Base-by-base conservation (phyloP, 306 rosid species). In the Cucurbita maxima region DNA sequence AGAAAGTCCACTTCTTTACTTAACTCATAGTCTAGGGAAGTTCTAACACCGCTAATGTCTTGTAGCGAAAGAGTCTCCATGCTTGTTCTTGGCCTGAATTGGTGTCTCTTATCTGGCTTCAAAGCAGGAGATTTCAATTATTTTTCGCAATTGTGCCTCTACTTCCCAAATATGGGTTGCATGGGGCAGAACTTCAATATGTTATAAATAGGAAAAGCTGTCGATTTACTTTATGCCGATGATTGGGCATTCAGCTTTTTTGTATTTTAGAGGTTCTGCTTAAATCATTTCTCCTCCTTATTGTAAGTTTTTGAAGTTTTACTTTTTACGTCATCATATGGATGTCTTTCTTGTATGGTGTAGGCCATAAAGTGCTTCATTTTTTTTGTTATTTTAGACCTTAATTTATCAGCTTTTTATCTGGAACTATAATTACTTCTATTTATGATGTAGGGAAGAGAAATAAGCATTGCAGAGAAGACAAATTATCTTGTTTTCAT, bases 401-500 rank as follows among this genome's bases (percentile, higher is more conserved):
- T 5, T 64, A 64, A 18, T 64, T 43, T 64, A 63, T 64, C 10
- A 64, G 52, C 5, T 41, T 64, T 63, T 18, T 66, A 60, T 14
- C 73, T 45, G 73, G 25, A 20, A 80, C 74, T 45, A 60, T 78
- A 45, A 52, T 75, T 56, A 74, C 76, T 74, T 76, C 62, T 51
- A 71, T 68, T 80, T 61, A 75, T 66, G 79, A 61, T 82, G 87
- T 57, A 94, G 99, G 99, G 97, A 83, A 87, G 92, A 75, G 96
- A 94, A 63, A 75, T 87, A 67, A 85, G 85, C 75, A 85, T 91
- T 45, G 94, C 96, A 1, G 99, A 91, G 87, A 94, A 91, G 91
- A 89, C 96, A 41, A 91, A 89, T 83, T 94, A 91, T 85, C 80
- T 94, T 78, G 92, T 94, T 78, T 94, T 94, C 88, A 94, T 94